A percentile compares a stretch with the other conserved stretches of the same genome.
Evolutionary conservation across 352 stramenopile genomes (phyloP).

Genomic region (Pythium pyrilobum): DNA sequence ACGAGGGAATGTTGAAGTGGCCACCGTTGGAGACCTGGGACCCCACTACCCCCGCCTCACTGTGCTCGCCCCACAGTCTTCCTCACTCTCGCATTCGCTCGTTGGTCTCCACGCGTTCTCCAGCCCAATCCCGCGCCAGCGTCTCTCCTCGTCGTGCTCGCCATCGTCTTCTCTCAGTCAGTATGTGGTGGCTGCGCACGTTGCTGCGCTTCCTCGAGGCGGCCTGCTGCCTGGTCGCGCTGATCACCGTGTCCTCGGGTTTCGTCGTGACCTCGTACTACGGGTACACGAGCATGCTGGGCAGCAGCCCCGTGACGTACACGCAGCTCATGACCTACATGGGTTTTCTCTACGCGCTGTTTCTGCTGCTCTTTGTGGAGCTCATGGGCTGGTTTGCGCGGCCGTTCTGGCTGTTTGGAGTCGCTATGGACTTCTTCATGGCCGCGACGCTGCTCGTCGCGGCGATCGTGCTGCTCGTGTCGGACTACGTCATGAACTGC

Average conservation of each 20-base stretch:
- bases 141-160: neutral
- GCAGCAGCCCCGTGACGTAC: conserved; percentile 51
- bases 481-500: conserved; percentile 62
- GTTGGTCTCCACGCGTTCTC: too few relatives aligned
- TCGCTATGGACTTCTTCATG: conserved; percentile 48
- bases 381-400: conserved; percentile 32
- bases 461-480: conserved; percentile 60
- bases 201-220: conserved; percentile 66
- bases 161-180: conserved; percentile 9
- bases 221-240: conserved; percentile 41
- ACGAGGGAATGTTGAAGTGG: conserved; percentile 11
- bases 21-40: conserved; percentile 3
- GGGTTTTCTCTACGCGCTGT: conserved; percentile 55
- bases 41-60: neutral
- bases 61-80: neutral
- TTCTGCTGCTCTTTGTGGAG: conserved; percentile 43
- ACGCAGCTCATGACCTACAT: conserved; percentile 60
- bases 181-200: conserved; percentile 29
- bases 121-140: neutral
- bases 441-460: conserved; percentile 52
- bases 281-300: conserved; percentile 66
- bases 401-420: conserved; percentile 37
- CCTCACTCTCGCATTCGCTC: conserved; percentile 1
- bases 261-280: conserved; percentile 65
- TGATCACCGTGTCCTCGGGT: conserved; percentile 48